A percentile compares a stretch with the other conserved stretches of the same genome.
Evolutionary conservation across 1,284 basidiomycete genomes (phyloP).

Genomic region (Schizopora paradoxa): DNA sequence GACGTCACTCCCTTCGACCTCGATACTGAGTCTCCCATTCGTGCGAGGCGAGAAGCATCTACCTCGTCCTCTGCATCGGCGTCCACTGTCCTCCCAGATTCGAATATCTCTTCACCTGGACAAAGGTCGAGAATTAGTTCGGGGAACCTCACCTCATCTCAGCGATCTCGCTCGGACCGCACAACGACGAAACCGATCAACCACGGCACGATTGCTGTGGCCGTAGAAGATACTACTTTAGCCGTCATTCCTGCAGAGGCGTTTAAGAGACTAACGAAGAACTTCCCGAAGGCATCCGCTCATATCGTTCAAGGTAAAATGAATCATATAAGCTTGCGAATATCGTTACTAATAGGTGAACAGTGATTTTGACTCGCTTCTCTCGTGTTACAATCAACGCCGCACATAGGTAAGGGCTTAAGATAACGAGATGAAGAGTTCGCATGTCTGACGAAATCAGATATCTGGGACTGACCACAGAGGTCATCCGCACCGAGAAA

Average conservation of each 20-base stretch:
- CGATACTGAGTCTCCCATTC: constrained; percentile 7
- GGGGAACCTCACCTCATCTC: neutral
- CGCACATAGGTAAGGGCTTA: too few relatives aligned
- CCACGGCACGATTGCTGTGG: constrained; percentile 78
- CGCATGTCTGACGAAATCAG: too few relatives aligned
- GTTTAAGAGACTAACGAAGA: constrained; percentile 87
- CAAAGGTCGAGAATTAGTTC: constrained; percentile 1
- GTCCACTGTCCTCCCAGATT: constrained; percentile 7
- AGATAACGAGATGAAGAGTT: too few relatives aligned
- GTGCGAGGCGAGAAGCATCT: constrained; percentile 6
- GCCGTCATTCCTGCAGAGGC: constrained; percentile 99
- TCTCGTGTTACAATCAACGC: constrained; percentile 95
- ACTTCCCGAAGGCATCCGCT: constrained; percentile 94
- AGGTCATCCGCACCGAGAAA: constrained; percentile 94
- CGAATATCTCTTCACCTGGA: constrained; percentile 1
- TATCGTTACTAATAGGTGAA: neutral
- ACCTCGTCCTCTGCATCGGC: constrained; percentile 12
- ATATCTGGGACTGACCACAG: constrained; percentile 92
- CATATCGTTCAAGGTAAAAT: constrained; percentile 88
- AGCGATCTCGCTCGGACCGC: neutral
- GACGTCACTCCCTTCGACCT: constrained; percentile 63
- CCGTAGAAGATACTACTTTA: constrained; percentile 89
- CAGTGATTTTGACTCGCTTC: constrained; percentile 93
- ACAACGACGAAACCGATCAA: constrained; percentile 4
- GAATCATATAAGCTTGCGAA: constrained; percentile 18